Evolutionary conservation across 148 eudicot genomes (phyloP).

Genomic region (Fagopyrum esculentum): DNA sequence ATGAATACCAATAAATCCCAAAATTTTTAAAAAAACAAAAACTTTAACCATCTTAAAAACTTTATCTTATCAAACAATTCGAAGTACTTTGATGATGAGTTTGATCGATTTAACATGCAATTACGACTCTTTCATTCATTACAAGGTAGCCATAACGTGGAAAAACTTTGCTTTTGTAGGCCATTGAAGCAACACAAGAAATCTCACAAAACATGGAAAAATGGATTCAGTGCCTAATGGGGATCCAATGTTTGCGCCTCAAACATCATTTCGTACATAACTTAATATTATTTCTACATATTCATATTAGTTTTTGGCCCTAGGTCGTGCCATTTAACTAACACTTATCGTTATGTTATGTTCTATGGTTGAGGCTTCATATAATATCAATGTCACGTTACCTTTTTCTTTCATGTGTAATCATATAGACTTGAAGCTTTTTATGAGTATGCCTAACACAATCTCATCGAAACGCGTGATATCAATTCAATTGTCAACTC

Average conservation of each 20-base stretch:
- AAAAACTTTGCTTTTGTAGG: conserved; percentile 6
- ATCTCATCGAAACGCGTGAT: background rate
- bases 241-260: conserved; percentile 10
- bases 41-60: no score
- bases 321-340: no score
- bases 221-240: conserved; percentile 8
- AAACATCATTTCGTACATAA: background rate
- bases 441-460: background rate
- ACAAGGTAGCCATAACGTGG: background rate
- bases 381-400: background rate
- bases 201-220: conserved; percentile 8
- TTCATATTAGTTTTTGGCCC: background rate
- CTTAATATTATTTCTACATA: background rate
- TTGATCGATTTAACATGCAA: background rate
- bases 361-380: no score
- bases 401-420: background rate
- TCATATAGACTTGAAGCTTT: background rate
- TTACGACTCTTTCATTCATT: background rate
- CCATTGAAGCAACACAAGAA: conserved; percentile 6
- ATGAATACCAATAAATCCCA: no score
- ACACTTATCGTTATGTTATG: no score
- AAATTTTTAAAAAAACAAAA: no score
- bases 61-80: no score
- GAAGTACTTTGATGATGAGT: no score
- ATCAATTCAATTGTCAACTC: background rate